Evolutionary conservation across 1,139 yeast genomes (phyloP), one percentile per base, ranked within the genome.

Genomic region (Sugiyamaella japonica): DNA sequence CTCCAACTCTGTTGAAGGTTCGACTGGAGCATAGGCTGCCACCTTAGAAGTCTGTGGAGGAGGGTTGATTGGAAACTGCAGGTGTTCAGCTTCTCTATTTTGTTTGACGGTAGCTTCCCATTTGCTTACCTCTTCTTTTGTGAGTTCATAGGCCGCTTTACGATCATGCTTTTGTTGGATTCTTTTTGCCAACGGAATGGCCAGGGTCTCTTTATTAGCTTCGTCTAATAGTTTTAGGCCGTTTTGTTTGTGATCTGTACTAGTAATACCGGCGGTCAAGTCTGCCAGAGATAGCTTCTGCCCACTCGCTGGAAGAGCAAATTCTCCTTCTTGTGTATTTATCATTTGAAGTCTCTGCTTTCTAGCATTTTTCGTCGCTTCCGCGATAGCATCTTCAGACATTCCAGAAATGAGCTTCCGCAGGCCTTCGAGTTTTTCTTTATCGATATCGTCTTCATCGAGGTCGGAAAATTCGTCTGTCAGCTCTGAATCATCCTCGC

Each of bases 141-240:
- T 84, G 32, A 93, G 80, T 54, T 88, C 95, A 67, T 88, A 91
- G 0, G 99, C 99, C 1, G 95, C 98, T 59, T 78, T 79, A 67
- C 99, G 82, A 63, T 91, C 97, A 62, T 87, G 82, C 66, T 95
- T 82, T 63, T 88, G 82, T 71, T 90, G 96, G 54, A 93, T 85
- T 62, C 95, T 80, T 63, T 82, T 82, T 1, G 98, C 96, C 53
- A 90, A 76, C 1, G 99, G 98, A 10, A 90, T 85, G 0, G 86
- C 79, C 53, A 90, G 74, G 1, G 95, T 76, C 57, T 76, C 51
- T 7, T 53, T 56, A 23, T 44, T 52, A 6, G 53, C 55, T 23
- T 51, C 53, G 28, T 52, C 60, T 15, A 59, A 48, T 52, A 52
- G 58, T 73, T 76, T 52, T 7, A 36, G 23, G 7, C 32, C 39